Evolutionary conservation across 1,284 basidiomycete species (phyloP).

Genomic region (Fomitopsis pinicola): DNA sequence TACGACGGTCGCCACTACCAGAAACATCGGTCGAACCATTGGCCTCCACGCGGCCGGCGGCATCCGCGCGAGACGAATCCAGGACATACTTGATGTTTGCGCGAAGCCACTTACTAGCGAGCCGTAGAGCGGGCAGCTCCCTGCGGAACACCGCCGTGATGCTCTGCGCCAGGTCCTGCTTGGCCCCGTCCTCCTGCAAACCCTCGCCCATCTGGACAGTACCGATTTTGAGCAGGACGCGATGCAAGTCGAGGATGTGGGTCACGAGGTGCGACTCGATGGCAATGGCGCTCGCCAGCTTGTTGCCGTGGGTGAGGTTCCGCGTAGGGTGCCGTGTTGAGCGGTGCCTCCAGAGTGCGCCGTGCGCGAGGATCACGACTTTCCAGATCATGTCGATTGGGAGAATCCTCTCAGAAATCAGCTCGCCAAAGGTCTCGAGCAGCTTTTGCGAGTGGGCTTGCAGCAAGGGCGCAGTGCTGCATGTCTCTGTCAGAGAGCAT

Average conservation of each 20-base stretch:
- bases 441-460: slow-evolving; percentile 31
- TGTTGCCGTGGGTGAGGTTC: slow-evolving; percentile 14
- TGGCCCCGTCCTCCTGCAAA: slow-evolving; percentile 46
- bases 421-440: slow-evolving; percentile 47
- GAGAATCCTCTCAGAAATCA: slow-evolving; percentile 69
- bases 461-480: neutral
- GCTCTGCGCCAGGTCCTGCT: slow-evolving; percentile 67
- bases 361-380: slow-evolving; percentile 70
- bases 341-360: slow-evolving; percentile 79
- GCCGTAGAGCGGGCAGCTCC: slow-evolving; percentile 82
- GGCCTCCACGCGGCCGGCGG: slow-evolving; percentile 24
- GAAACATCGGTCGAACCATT: slow-evolving; percentile 8
- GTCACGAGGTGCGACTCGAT: slow-evolving; percentile 69
- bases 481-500: neutral
- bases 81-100: slow-evolving; percentile 74
- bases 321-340: slow-evolving; percentile 38
- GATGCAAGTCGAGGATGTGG: slow-evolving; percentile 73
- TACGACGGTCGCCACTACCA: neutral
- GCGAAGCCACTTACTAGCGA: slow-evolving; percentile 87
- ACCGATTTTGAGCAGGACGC: slow-evolving; percentile 66
- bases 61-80: slow-evolving; percentile 10
- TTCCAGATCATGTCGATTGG: slow-evolving; percentile 75
- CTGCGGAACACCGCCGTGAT: slow-evolving; percentile 87
- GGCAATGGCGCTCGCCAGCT: slow-evolving; percentile 24
- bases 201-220: slow-evolving; percentile 47